Evolutionary conservation across 2,329 filamentous ascomycete genomes (phyloP), one percentile per base, ranked within the genome.

Genomic region (Neocucurbitaria cava): DNA sequence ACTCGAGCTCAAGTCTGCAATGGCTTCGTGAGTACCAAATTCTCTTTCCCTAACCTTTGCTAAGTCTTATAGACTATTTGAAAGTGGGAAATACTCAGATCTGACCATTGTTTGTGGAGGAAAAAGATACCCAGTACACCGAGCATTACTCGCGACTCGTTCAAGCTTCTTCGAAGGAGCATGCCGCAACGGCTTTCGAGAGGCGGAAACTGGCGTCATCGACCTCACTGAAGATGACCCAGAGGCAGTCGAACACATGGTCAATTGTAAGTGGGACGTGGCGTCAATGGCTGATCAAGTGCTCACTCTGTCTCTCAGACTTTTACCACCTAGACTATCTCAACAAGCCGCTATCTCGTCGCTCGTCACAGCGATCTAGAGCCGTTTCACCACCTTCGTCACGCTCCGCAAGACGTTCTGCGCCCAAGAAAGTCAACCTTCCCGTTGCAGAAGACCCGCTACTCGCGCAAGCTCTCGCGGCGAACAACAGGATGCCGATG

Each of bases 101-200:
- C 73, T 82, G 58, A 81, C 77, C 44, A 75, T 82, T 64, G 71
- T 71, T 46, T 81, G 77, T 72, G 77, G 78, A 53, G 65, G 68
- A 54, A 75, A 74, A 70, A 76, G 74, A 73, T 82, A 79, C 71
- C 70, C 68, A 24, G 79, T 81, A 10, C 80, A 82, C 63, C 76
- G 77, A 59, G 79, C 78, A 5, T 77, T 82, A 39, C 66, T 82
- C 43, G 81, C 80, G 67, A 80, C 79, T 33, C 71, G 80, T 43
- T 80, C 78, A 33, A 75, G 73, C 20, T 82, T 82, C 68, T 79
- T 80, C 59, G 72, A 74, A 38, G 77, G 75, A 35, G 72, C 76
- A 28, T 76, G 76, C 57, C 70, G 74, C 54, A 70, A 70, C 47
- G 66, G 72, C 21, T 77, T 77, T 57, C 59, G 58, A 41, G 76